A percentile compares a stretch with the other conserved stretches of the same genome.
Conservation (phyloP, 2,329 filamentous ascomycete species). For the Hymenoscyphus linearis region DNA sequence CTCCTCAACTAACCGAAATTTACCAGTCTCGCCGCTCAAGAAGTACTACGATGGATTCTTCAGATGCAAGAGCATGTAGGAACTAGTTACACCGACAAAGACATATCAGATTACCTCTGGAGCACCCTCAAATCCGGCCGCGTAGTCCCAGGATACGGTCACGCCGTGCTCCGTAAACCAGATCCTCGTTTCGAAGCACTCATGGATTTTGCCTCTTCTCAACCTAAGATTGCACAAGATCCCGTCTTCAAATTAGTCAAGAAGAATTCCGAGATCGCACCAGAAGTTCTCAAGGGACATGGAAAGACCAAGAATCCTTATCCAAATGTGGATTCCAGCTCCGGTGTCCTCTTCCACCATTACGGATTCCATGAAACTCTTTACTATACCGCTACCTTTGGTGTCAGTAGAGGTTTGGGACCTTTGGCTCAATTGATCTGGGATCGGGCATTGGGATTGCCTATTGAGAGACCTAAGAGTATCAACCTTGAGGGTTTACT, state of each 20-base stretch:
- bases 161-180: slow-evolving; percentile 92
- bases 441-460: slow-evolving; percentile 88
- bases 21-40: slow-evolving; percentile 78
- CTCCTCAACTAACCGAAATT: not conserved
- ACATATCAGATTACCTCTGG: slow-evolving; percentile 90
- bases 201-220: slow-evolving; percentile 87
- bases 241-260: slow-evolving; percentile 92
- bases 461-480: slow-evolving; percentile 97
- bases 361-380: slow-evolving; percentile 96
- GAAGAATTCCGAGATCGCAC: slow-evolving; percentile 88
- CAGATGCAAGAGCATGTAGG: slow-evolving; percentile 92
- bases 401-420: slow-evolving; percentile 67
- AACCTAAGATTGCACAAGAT: slow-evolving; percentile 78
- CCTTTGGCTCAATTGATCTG: slow-evolving; percentile 92
- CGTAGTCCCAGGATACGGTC: slow-evolving; percentile 88
- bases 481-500: slow-evolving; percentile 87
- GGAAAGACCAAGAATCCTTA: slow-evolving; percentile 98
- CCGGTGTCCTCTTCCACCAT: slow-evolving; percentile 94
- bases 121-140: slow-evolving; percentile 86
- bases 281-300: slow-evolving; percentile 84
- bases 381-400: slow-evolving; percentile 79
- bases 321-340: slow-evolving; percentile 92
- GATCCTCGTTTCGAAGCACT: slow-evolving; percentile 94
- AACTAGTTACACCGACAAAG: slow-evolving; percentile 67
- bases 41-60: slow-evolving; percentile 93